Conservation (phyloP, 202 grass and related monocot genomes). For the Setaria italica region DNA sequence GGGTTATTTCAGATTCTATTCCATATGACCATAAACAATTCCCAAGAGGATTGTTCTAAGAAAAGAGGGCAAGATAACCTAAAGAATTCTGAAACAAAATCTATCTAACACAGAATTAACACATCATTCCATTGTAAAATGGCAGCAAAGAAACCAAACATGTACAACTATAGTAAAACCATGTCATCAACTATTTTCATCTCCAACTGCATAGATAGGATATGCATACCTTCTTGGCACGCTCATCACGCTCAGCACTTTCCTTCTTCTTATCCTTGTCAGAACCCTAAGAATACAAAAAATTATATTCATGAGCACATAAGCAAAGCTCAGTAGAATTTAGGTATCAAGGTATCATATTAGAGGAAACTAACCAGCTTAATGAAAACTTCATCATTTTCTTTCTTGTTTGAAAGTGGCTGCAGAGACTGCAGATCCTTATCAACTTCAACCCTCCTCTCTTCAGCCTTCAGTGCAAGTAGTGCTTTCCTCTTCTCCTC, state of each 20-base stretch:
- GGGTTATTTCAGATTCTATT: not conserved
- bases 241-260: constrained; percentile 82
- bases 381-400: constrained; percentile 77
- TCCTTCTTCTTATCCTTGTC: constrained; percentile 94
- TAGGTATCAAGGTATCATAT: constrained; percentile 31
- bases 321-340: not conserved
- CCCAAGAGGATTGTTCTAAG: not conserved
- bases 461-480: constrained; percentile 69
- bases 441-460: constrained; percentile 89
- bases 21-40: not conserved
- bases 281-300: constrained; percentile 61
- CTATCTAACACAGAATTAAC: not conserved
- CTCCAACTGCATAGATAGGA: not conserved
- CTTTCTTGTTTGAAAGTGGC: constrained; percentile 77
- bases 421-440: constrained; percentile 87
- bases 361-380: constrained; percentile 63
- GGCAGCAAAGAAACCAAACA: not conserved
- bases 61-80: not conserved
- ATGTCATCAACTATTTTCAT: not conserved
- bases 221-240: constrained; percentile 70
- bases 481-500: constrained; percentile 85
- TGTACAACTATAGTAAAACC: not conserved
- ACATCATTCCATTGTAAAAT: not conserved
- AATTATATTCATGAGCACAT: not conserved
- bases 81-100: not conserved